These are phyloP conservation scores for Trametes pubescens DNA, from an alignment of 1,284 basidiomycete genomes.

Conservation along the genomic window DNA sequence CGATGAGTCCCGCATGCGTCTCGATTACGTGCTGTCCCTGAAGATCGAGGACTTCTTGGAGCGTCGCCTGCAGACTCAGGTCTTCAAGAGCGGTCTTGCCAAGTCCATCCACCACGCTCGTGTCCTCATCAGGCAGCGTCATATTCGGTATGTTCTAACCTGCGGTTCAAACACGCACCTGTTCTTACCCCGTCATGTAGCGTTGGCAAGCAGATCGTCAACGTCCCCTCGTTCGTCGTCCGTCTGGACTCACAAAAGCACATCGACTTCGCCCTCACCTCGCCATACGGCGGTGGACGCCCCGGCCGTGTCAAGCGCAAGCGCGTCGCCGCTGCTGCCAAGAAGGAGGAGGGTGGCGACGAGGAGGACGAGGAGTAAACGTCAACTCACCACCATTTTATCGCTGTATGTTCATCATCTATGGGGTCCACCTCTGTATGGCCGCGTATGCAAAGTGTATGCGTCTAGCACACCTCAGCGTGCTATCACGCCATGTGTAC, in stretches of 20 bases:
- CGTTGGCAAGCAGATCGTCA: constrained; percentile 99
- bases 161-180: not conserved
- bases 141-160: constrained; percentile 79
- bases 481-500: constrained; percentile 4
- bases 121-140: constrained; percentile 96
- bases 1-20: constrained; percentile 98
- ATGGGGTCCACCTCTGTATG: constrained; percentile 43
- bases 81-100: constrained; percentile 98
- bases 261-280: constrained; percentile 98
- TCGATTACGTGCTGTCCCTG: constrained; percentile 99
- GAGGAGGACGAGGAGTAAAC: constrained; percentile 90
- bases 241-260: constrained; percentile 98
- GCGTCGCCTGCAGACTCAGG: constrained; percentile 98
- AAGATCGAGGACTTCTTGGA: constrained; percentile 99
- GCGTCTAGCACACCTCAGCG: constrained; percentile 25
- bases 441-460: constrained; percentile 41
- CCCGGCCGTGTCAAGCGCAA: constrained; percentile 99
- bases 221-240: constrained; percentile 99
- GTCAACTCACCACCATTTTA: constrained; percentile 27
- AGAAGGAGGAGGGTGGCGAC: constrained; percentile 90
- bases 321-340: constrained; percentile 93
- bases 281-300: constrained; percentile 97
- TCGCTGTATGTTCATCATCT: constrained; percentile 39
- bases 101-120: constrained; percentile 99
- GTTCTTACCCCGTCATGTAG: constrained; percentile 47